These are phyloP conservation scores for Ophiostoma tasmaniense DNA, from an alignment of 2,329 filamentous ascomycete species.

Conservation along the genomic window DNA sequence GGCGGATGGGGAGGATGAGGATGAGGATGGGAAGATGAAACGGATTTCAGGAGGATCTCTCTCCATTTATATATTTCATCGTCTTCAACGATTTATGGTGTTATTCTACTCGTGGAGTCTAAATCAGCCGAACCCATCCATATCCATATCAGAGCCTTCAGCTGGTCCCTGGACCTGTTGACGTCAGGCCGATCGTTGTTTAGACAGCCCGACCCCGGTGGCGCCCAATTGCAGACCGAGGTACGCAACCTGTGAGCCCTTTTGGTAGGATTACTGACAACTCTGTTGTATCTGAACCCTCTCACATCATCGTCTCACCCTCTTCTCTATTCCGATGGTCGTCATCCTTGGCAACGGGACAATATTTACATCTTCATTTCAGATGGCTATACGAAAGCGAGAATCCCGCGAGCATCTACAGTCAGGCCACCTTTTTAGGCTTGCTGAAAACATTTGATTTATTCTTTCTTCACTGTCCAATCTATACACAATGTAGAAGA, in stretches of 20 bases:
- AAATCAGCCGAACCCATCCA: background rate
- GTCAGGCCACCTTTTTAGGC: no score
- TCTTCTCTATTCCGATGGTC: background rate
- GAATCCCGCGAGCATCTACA: no score
- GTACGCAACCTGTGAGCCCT: background rate
- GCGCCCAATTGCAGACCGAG: background rate
- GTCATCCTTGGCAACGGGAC: no score
- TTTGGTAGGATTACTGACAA: background rate
- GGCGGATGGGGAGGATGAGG: background rate
- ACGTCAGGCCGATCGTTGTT: background rate
- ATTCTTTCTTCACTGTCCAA: background rate
- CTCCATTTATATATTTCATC: background rate
- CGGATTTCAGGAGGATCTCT: background rate
- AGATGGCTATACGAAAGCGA: no score
- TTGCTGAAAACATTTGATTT: no score
- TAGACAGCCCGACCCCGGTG: background rate
- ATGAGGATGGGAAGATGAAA: background rate
- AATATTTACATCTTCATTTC: background rate
- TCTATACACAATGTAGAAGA: no score
- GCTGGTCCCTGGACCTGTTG: background rate
- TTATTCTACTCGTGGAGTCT: background rate
- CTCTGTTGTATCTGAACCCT: background rate
- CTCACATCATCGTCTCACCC: background rate
- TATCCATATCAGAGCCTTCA: background rate
- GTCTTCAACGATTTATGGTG: background rate